Conservation (phyloP, 2,329 filamentous ascomycete genomes). For the Ophiostoma novo-ulmi region DNA sequence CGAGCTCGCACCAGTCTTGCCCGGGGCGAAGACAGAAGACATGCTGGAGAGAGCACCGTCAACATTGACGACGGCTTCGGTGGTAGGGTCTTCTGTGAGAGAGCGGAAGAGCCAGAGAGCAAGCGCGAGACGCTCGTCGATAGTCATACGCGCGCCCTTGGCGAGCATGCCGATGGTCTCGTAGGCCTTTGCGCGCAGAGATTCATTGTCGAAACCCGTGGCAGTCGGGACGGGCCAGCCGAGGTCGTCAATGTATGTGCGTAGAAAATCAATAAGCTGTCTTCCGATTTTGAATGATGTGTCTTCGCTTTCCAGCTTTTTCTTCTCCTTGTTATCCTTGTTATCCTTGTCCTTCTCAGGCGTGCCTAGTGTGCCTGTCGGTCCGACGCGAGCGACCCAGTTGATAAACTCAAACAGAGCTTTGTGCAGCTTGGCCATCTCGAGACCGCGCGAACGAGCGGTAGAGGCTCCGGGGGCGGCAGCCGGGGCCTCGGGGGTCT, state of each 20-base stretch:
- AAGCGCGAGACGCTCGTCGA: constrained; percentile 48
- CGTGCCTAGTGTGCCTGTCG: constrained; percentile 34
- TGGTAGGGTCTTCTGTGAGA: constrained; percentile 70
- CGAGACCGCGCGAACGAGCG: constrained; percentile 53
- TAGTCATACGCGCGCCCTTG: constrained; percentile 55
- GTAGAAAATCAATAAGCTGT: constrained; percentile 62
- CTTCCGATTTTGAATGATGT: constrained; percentile 40
- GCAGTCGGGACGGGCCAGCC: constrained; percentile 71
- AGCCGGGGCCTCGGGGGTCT: constrained; percentile 27
- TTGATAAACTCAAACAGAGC: constrained; percentile 82
- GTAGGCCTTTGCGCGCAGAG: constrained; percentile 74
- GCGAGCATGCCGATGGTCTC: constrained; percentile 83
- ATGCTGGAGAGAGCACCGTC: constrained; percentile 82
- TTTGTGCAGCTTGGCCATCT: constrained; percentile 71
- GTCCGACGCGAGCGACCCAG: constrained; percentile 74
- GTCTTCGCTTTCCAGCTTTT: neutral
- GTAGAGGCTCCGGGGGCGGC: constrained; percentile 17
- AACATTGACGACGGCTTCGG: constrained; percentile 76
- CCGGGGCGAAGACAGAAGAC: constrained; percentile 41
- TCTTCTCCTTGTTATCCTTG: constrained; percentile 26
- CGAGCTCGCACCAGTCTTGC: neutral
- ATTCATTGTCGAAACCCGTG: constrained; percentile 49
- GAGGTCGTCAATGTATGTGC: constrained; percentile 69
- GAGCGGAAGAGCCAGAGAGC: constrained; percentile 75
- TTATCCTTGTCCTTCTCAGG: constrained; percentile 30